A percentile compares a stretch with the other conserved stretches of the same genome.
phyloP scores from a whole-genome alignment of 2,329 filamentous ascomycete species.

The Botrytis elliptica region DNA sequence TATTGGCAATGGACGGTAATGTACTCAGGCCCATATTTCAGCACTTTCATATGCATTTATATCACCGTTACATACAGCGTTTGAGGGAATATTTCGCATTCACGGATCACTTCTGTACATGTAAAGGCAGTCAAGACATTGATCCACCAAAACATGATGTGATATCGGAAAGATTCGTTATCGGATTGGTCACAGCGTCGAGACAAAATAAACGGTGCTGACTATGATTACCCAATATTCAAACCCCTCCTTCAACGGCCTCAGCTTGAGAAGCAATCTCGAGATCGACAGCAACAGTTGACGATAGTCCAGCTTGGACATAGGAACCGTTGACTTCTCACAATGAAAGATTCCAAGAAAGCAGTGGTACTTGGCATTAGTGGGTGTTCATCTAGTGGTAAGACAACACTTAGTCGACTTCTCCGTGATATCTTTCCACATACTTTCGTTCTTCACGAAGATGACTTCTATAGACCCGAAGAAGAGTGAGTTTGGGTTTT shows the following conservation, averaged over 20 bases:
- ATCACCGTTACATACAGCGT: slow-evolving; percentile 1
- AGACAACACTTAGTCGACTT: slow-evolving; percentile 87
- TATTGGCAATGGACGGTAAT: neutral
- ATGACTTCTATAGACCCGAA: slow-evolving; percentile 92
- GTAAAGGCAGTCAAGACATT: neutral
- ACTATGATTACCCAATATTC: neutral
- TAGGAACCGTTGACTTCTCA: neutral
- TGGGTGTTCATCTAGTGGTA: slow-evolving; percentile 88
- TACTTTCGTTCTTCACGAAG: slow-evolving; percentile 84
- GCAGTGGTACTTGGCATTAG: slow-evolving; percentile 74
- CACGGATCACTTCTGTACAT: neutral
- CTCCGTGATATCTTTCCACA: slow-evolving; percentile 77
- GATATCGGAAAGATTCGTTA: slow-evolving; percentile 5
- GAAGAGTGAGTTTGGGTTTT: slow-evolving; percentile 52
- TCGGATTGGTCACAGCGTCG: slow-evolving; percentile 1
- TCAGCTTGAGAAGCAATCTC: neutral
- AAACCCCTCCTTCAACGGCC: slow-evolving; percentile 3
- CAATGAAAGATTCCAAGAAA: slow-evolving; percentile 29
- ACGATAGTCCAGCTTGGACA: neutral
- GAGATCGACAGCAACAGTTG: neutral
- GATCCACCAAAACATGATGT: slow-evolving; percentile 11
- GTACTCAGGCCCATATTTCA: neutral
- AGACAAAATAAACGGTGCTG: neutral
- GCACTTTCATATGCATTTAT: neutral
- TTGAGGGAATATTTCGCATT: neutral